These are phyloP conservation scores for Chlorella sp. DNA, from an alignment of 139 green algal genomes.

Conservation along the genomic window DNA sequence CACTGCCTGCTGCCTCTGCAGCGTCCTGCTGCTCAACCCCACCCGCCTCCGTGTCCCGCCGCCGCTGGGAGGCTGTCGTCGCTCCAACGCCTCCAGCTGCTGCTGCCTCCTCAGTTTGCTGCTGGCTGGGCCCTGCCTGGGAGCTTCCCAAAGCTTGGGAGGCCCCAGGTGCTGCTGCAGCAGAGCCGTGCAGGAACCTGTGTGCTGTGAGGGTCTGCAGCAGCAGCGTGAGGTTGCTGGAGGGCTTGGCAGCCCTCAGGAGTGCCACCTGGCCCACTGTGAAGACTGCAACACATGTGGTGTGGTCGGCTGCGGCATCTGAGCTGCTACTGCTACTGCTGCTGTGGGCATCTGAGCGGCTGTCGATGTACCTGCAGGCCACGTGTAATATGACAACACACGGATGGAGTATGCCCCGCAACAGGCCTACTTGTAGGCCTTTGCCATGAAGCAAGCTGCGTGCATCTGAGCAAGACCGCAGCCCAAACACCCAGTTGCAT, in stretches of 20 bases:
- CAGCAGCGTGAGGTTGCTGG: slow-evolving; percentile 40
- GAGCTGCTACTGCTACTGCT: neutral
- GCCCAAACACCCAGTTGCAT: neutral
- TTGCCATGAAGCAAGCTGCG: neutral
- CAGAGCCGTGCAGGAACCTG: too few relatives aligned
- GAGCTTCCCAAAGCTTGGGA: too few relatives aligned
- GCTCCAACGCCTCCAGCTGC: too few relatives aligned
- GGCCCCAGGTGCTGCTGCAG: too few relatives aligned
- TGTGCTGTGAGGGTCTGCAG: slow-evolving; percentile 58
- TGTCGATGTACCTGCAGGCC: too few relatives aligned
- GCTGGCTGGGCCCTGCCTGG: too few relatives aligned
- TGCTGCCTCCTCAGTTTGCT: too few relatives aligned
- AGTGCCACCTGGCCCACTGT: slow-evolving; percentile 58
- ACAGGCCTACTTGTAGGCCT: neutral
- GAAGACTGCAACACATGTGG: slow-evolving; percentile 42
- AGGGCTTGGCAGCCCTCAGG: slow-evolving; percentile 16
- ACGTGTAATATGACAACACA: neutral
- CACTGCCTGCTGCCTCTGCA: slow-evolving; percentile 12
- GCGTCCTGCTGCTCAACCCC: slow-evolving; percentile 3
- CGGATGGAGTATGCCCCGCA: neutral
- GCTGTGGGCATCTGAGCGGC: neutral
- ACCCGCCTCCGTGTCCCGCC: too few relatives aligned
- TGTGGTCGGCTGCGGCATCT: neutral
- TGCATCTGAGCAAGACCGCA: neutral
- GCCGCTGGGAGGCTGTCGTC: too few relatives aligned